Percentiles rank a stretch among this genome's conserved stretches.
Conservation (phyloP, 768 basidiomycete genomes). For the Cytidiella melzeri region DNA sequence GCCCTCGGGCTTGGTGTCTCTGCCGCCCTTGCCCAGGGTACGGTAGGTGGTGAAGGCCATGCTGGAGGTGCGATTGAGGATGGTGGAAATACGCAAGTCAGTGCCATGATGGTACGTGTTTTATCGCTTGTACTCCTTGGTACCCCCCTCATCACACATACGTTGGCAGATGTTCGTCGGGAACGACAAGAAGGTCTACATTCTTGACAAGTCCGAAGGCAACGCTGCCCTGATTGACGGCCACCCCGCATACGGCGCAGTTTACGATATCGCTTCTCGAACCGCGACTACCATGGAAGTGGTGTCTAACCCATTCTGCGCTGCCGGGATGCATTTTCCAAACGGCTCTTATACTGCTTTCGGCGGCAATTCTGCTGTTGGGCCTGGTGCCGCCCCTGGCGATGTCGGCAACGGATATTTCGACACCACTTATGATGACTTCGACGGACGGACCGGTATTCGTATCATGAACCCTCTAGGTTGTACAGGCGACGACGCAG, state of each 20-base stretch:
- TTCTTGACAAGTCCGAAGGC: constrained; percentile 86
- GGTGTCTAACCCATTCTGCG: constrained; percentile 69
- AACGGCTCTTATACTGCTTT: constrained; percentile 73
- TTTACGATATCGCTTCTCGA: constrained; percentile 64
- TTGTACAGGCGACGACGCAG: constrained; percentile 43
- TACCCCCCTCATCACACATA: too few relatives aligned
- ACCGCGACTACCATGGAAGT: constrained; percentile 64
- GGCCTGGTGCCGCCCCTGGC: constrained; percentile 54
- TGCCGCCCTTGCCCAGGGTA: constrained; percentile 17
- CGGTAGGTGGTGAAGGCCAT: constrained; percentile 11
- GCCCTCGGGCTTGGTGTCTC: constrained; percentile 38
- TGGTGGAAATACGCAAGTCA: constrained; percentile 37
- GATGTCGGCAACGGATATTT: constrained; percentile 42
- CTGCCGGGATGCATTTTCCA: constrained; percentile 77
- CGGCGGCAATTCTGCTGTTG: constrained; percentile 74
- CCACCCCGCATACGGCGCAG: constrained; percentile 71
- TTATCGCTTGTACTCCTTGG: too few relatives aligned
- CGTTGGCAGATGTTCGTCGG: constrained; percentile 73
- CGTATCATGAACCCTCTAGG: constrained; percentile 66
- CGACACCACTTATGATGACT: constrained; percentile 70
- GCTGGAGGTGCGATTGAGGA: constrained; percentile 25
- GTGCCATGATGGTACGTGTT: constrained; percentile 51
- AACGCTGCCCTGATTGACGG: constrained; percentile 60
- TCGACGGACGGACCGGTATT: constrained; percentile 74
- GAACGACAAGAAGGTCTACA: constrained; percentile 75